Base-by-base conservation (phyloP, 2,329 filamentous ascomycete species). In the Arthrobotrys pseudoclavata region DNA sequence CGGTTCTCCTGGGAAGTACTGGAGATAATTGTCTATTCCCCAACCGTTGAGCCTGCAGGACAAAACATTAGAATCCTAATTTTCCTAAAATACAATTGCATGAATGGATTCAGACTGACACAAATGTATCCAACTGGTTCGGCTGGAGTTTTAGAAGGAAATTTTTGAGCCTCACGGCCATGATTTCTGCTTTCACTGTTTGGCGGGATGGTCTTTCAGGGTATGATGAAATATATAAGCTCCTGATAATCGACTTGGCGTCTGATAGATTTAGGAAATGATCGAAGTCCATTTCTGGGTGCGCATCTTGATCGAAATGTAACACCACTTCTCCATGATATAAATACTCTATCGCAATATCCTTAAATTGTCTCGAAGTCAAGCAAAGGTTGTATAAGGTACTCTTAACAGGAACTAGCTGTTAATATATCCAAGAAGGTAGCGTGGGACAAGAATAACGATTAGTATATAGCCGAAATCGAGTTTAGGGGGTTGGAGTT, bases 301-400 rank as follows among this genome's bases (percentile, higher is more conserved):
- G 15, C 4, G 34, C 40, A 52, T 31, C 50, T 9, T 48, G 48
- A 20, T 72, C 60, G 12, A 60, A 61, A 20, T 20, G 34, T 12
- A 72, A 53, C 12, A 47, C 10, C 34, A 72, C 52, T 29, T 72
- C 37, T 7, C 60, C 69, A 13, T 22, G 57, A 31, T 72, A 72
- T 37, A 72, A 45, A 31, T 72, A 57, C 24, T 57, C 50, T 15
- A 67, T 67, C 4, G 69, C 69, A n/a, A 72, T 72, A 4, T 67
- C 50, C 7, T 42, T 66, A 10, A 72, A 72, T 48, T 29, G 18
- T n/a, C 22, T 57, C 2, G 60, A 72, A 9, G 20, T n/a, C 29
- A 72, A 53, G 22, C 69, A 72, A 1, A 72, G 47, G 20, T 50
- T 64, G 40, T 26, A 52, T 4, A 72, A 20, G 2, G 69, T 57